A percentile compares a stretch with the other conserved stretches of the same genome.
Evolutionary conservation across 768 basidiomycete species (phyloP).

Genomic region (Tricholomella constricta): DNA sequence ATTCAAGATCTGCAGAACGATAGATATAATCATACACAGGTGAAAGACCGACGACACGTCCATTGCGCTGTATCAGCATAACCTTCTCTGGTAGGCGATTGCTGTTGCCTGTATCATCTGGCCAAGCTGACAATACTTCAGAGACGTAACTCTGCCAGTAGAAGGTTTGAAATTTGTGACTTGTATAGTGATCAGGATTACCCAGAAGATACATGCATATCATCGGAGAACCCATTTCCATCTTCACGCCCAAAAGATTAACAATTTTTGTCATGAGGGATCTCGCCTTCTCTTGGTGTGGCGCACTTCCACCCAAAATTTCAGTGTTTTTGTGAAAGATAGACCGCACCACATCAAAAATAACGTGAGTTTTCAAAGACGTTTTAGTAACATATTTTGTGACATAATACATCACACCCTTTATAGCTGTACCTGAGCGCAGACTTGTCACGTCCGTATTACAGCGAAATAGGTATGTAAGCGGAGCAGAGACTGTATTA

Average conservation of each 20-base stretch:
- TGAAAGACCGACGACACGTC: constrained; percentile 23
- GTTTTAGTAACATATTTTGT: constrained; percentile 48
- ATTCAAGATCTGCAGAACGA: constrained; percentile 15
- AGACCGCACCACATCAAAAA: neutral
- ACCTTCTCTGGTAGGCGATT: constrained; percentile 18
- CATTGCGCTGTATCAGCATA: constrained; percentile 16
- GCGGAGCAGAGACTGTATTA: constrained; percentile 38
- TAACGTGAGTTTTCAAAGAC: constrained; percentile 35
- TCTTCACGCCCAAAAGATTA: constrained; percentile 35
- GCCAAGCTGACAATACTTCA: constrained; percentile 21
- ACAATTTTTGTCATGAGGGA: constrained; percentile 36
- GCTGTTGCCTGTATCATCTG: neutral
- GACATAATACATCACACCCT: no score
- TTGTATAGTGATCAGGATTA: constrained; percentile 43
- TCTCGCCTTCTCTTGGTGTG: constrained; percentile 24
- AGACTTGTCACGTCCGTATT: constrained; percentile 43
- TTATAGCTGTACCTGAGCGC: constrained; percentile 41
- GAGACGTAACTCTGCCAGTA: constrained; percentile 34
- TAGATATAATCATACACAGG: constrained; percentile 35
- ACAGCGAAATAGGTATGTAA: no score
- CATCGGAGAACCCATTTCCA: constrained; percentile 40
- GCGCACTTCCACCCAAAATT: constrained; percentile 16
- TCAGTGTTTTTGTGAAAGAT: constrained; percentile 27
- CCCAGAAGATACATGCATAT: constrained; percentile 34
- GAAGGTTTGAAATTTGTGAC: constrained; percentile 31